A percentile compares a stretch with the other conserved stretches of the same genome.
phyloP scores from a whole-genome alignment of 148 eudicot genomes.

The Dianthus caryophyllus region DNA sequence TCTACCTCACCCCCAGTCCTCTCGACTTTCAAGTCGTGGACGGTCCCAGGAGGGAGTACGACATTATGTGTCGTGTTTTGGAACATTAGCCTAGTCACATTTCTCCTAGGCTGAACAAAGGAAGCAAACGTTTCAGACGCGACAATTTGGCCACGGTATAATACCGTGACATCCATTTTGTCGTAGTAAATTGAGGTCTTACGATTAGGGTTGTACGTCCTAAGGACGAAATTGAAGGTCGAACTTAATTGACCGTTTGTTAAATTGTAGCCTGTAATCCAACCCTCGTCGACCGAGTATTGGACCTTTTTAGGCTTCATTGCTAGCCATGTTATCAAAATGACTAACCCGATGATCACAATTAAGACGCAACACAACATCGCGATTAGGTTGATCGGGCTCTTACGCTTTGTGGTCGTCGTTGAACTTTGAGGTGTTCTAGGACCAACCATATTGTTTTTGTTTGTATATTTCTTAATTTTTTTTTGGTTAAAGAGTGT shows the following conservation, averaged over 20 bases:
- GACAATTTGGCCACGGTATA: conserved; percentile 39
- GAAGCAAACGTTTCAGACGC: conserved; percentile 27
- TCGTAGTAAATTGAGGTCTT: conserved; percentile 58
- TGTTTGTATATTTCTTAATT: too few species aligned
- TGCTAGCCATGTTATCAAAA: conserved; percentile 59
- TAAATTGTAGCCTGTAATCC: conserved; percentile 46
- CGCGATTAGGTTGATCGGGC: conserved; percentile 20
- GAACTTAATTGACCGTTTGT: conserved; percentile 40
- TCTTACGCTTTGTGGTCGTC: background rate
- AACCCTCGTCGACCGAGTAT: conserved; percentile 52
- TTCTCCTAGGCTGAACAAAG: conserved; percentile 48
- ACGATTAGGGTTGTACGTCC: conserved; percentile 55
- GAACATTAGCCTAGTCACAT: conserved; percentile 41
- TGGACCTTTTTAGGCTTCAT: conserved; percentile 48
- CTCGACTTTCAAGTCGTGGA: conserved; percentile 39
- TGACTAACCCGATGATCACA: conserved; percentile 42
- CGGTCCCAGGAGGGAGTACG: conserved; percentile 21
- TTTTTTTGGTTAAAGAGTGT: background rate
- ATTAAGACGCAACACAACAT: conserved; percentile 39
- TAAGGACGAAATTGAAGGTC: conserved; percentile 46
- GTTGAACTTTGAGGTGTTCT: conserved; percentile 16
- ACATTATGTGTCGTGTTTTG: conserved; percentile 31
- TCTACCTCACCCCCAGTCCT: conserved; percentile 46
- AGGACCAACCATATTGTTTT: conserved; percentile 14
- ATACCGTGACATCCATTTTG: conserved; percentile 37